These are phyloP conservation scores for Haplosporangium gracile DNA, from an alignment of 192 early-diverging fungal species.

Conservation along the genomic window DNA sequence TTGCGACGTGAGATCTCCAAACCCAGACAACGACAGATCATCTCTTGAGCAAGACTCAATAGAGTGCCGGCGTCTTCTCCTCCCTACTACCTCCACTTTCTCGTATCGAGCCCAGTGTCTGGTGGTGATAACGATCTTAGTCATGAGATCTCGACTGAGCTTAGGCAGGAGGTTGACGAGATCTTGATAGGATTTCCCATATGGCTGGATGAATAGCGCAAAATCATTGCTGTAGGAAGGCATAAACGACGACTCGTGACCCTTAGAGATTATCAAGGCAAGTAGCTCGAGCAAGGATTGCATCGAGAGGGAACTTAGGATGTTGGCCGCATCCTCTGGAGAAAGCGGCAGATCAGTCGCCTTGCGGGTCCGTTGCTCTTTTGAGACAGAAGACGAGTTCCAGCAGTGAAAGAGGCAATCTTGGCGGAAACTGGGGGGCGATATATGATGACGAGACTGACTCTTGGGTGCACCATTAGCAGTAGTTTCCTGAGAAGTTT, in stretches of 20 bases:
- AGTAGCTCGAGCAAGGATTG: neutral
- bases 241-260: neutral
- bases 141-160: neutral
- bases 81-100: neutral
- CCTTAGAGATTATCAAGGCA: neutral
- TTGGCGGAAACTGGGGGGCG: no score
- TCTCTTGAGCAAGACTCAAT: neutral
- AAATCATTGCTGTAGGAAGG: neutral
- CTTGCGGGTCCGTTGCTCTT: neutral
- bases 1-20: neutral
- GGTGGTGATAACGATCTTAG: neutral
- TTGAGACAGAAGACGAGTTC: neutral
- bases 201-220: neutral
- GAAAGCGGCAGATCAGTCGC: neutral
- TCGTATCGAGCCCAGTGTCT: neutral
- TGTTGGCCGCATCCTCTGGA: neutral
- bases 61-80: neutral
- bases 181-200: neutral
- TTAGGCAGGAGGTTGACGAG: neutral
- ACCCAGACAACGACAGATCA: neutral
- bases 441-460: neutral
- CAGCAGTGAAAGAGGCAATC: neutral
- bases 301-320: neutral
- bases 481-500: neutral
- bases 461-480: neutral